Evolutionary conservation across 2,329 filamentous ascomycete genomes (phyloP).

Genomic region (Diplodia sapinea): DNA sequence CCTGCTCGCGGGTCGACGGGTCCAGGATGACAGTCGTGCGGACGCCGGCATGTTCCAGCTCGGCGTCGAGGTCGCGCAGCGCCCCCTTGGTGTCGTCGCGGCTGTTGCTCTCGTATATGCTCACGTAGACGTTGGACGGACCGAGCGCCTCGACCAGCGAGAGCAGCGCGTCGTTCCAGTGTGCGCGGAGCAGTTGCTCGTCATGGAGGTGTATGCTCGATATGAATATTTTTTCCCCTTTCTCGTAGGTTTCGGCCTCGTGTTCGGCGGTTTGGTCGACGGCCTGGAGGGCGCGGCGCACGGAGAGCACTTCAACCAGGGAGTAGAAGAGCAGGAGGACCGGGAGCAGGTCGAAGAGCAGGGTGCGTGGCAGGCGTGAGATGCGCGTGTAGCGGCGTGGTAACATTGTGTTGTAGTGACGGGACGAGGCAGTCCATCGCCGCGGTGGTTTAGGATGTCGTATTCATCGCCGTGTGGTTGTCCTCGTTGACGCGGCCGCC

Average conservation of each 20-base stretch:
- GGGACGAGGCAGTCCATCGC: slow-evolving; percentile 11
- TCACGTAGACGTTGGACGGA: slow-evolving; percentile 69
- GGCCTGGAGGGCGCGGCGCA: slow-evolving; percentile 22
- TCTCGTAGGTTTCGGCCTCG: slow-evolving; percentile 2
- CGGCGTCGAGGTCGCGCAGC: slow-evolving; percentile 61
- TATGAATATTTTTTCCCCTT: slow-evolving; percentile 62
- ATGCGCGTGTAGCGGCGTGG: slow-evolving; percentile 29
- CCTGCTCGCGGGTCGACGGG: slow-evolving; percentile 64
- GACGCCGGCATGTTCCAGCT: slow-evolving; percentile 61
- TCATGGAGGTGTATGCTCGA: slow-evolving; percentile 73
- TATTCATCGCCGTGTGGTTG: slow-evolving; percentile 7
- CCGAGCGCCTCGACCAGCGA: slow-evolving; percentile 64
- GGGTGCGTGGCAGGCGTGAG: slow-evolving; percentile 28
- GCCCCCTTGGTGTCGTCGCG: slow-evolving; percentile 71
- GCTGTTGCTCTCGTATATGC: slow-evolving; percentile 71
- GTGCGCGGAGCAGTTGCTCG: slow-evolving; percentile 62
- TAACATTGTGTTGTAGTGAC: slow-evolving; percentile 14
- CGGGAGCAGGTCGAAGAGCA: slow-evolving; percentile 29
- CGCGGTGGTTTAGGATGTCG: slow-evolving; percentile 10
- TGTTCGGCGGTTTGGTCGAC: slow-evolving; percentile 13
- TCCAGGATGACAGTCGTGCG: slow-evolving; percentile 63
- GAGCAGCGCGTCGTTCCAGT: slow-evolving; percentile 68
- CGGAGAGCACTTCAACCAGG: slow-evolving; percentile 19
- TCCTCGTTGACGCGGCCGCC: slow-evolving; percentile 26
- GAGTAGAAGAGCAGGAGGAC: slow-evolving; percentile 26